phyloP scores from a whole-genome alignment of 306 rosid genomes.

The Biancaea sappan region DNA sequence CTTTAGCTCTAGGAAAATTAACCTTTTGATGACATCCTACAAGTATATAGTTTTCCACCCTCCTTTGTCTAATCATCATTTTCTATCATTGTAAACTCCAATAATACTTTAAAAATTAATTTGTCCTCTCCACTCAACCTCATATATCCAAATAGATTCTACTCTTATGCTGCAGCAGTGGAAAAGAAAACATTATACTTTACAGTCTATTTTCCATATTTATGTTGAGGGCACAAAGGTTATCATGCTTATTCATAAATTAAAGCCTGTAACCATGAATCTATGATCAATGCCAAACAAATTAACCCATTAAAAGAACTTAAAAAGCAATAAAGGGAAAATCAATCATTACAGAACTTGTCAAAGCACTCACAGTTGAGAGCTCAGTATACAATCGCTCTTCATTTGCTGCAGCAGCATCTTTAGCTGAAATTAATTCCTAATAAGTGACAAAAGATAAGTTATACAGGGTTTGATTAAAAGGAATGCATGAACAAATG shows the following conservation, averaged over 20 bases:
- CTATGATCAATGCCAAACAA: slow-evolving; percentile 25
- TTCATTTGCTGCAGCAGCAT: slow-evolving; percentile 73
- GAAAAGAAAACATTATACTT: neutral
- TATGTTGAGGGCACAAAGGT: neutral
- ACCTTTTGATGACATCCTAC: neutral
- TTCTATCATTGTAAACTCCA: neutral
- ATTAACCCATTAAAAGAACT: neutral
- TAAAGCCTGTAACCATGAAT: neutral
- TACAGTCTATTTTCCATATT: neutral
- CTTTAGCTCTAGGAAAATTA: neutral
- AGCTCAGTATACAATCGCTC: slow-evolving; percentile 75
- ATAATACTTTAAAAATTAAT: slow-evolving; percentile 4
- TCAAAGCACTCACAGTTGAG: slow-evolving; percentile 68
- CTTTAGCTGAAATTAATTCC: slow-evolving; percentile 75
- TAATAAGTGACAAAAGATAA: slow-evolving; percentile 32
- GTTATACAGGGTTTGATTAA: slow-evolving; percentile 17
- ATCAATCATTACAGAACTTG: slow-evolving; percentile 2
- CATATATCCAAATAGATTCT: slow-evolving; percentile 17
- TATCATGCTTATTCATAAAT: neutral
- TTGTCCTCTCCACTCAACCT: neutral
- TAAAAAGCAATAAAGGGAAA: neutral
- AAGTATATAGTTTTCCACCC: neutral
- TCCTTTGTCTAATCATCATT: neutral
- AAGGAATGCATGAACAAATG: slow-evolving; percentile 6
- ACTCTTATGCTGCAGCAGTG: neutral